A percentile compares a stretch with the other conserved stretches of the same genome.
phyloP scores from a whole-genome alignment of 2,329 filamentous ascomycete genomes.

The Dothideomycetes sp. region DNA sequence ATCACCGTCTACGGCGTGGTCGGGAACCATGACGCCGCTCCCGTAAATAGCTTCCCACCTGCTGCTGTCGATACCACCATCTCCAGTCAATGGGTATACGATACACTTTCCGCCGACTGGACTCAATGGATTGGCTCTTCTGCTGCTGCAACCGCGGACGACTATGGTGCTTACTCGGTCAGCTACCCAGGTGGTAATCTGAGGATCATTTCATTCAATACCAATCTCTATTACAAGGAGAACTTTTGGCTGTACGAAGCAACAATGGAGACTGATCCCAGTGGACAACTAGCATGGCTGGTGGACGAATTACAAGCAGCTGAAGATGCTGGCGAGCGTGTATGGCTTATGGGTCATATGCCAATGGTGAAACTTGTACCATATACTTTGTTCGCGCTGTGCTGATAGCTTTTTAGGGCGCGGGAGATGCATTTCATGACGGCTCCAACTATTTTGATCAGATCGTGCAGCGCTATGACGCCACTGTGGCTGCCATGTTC shows the following conservation, averaged over 20 bases:
- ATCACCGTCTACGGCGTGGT: constrained; percentile 40
- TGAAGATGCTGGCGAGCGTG: constrained; percentile 40
- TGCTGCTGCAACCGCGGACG: constrained; percentile 21
- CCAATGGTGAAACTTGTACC: constrained; percentile 19
- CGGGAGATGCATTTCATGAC: constrained; percentile 41
- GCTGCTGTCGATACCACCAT: constrained; percentile 24
- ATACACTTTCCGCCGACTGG: constrained; percentile 38
- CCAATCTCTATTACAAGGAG: constrained; percentile 47
- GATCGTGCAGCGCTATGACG: constrained; percentile 42
- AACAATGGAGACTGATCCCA: constrained; percentile 40
- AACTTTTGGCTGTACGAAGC: constrained; percentile 47
- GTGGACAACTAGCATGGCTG: constrained; percentile 43
- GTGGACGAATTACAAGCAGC: constrained; percentile 42
- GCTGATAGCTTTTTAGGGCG: constrained; percentile 22
- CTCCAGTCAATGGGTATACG: constrained; percentile 42
- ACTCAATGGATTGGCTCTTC: constrained; percentile 34
- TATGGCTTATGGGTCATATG: constrained; percentile 50
- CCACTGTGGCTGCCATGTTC: constrained; percentile 45
- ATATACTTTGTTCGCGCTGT: constrained; percentile 16
- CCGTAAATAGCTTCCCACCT: constrained; percentile 15
- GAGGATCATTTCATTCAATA: constrained; percentile 49
- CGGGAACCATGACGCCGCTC: constrained; percentile 44
- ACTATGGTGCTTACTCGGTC: constrained; percentile 40
- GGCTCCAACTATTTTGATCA: constrained; percentile 37
- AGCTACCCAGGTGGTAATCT: constrained; percentile 36